phyloP scores from a whole-genome alignment of 176 grass and related monocot genomes.

The barley (Hordeum vulgare) region DNA sequence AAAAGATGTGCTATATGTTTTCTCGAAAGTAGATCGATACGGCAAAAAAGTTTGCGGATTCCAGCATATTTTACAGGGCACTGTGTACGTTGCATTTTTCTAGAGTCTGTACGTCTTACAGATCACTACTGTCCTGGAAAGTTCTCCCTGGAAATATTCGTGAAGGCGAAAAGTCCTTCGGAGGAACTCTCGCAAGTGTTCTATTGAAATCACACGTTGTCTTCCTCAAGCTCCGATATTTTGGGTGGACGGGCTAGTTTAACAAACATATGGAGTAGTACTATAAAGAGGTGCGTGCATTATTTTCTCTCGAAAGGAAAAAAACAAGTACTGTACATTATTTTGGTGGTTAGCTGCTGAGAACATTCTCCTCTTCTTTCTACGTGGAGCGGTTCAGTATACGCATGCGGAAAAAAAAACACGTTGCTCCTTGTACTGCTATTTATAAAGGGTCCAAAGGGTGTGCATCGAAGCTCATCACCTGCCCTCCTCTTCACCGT shows the following conservation, averaged over 20 bases:
- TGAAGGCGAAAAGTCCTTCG: background rate
- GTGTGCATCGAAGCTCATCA: no score
- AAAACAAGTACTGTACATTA: background rate
- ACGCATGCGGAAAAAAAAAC: background rate
- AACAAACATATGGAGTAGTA: background rate
- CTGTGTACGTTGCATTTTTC: background rate
- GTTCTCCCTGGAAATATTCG: background rate
- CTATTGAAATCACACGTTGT: background rate
- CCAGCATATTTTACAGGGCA: background rate
- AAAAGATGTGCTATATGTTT: background rate
- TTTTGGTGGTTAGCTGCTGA: background rate
- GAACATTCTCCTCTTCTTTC: background rate
- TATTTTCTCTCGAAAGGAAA: background rate
- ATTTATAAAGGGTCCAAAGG: background rate
- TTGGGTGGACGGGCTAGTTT: background rate
- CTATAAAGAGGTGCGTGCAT: background rate
- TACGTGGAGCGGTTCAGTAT: background rate
- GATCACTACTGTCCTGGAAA: background rate
- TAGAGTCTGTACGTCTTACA: background rate
- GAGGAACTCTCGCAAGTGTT: background rate
- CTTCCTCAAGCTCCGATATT: background rate
- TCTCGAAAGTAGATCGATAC: background rate
- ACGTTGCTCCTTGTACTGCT: background rate
- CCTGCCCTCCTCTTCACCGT: no score
- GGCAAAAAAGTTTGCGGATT: background rate